phyloP scores from a whole-genome alignment of 164 flowering plant genomes.

The Brasenia schreberi region DNA sequence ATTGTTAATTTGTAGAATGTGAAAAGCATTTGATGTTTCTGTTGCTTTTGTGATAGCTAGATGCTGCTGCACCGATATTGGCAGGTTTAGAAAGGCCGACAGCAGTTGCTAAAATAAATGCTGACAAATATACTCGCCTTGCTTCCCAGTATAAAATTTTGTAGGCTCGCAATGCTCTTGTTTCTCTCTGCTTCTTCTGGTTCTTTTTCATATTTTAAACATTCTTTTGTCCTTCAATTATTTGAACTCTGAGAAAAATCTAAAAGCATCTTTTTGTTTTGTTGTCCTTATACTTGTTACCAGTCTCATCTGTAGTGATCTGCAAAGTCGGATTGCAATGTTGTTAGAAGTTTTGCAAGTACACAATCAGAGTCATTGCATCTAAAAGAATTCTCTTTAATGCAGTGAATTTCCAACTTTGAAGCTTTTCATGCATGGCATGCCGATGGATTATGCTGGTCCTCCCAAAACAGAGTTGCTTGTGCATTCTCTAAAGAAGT shows the following conservation, averaged over 20 bases:
- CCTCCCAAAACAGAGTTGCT: conserved; percentile 83
- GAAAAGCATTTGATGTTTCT: background rate
- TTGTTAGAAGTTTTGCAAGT: no score
- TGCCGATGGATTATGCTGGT: conserved; percentile 69
- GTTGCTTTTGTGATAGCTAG: conserved; percentile 42
- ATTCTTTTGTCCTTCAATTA: background rate
- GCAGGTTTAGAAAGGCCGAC: conserved; percentile 58
- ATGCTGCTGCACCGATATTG: conserved; percentile 81
- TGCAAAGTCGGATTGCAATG: no score
- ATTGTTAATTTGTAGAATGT: no score
- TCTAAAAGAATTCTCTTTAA: conserved; percentile 8
- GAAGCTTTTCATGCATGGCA: conserved; percentile 73
- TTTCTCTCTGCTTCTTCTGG: background rate
- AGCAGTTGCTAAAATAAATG: conserved; percentile 80
- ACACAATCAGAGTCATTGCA: background rate
- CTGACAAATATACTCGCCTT: conserved; percentile 65
- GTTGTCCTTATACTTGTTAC: no score
- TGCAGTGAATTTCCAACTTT: conserved; percentile 90
- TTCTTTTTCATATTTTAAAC: background rate
- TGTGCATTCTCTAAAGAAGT: conserved; percentile 69
- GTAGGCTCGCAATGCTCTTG: conserved; percentile 22
- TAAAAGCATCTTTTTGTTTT: no score
- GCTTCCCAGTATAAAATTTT: conserved; percentile 60
- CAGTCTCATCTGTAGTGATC: no score
- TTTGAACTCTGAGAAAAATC: no score